phyloP scores from a whole-genome alignment of 441 rosid genomes.

The Jatropha multifida region DNA sequence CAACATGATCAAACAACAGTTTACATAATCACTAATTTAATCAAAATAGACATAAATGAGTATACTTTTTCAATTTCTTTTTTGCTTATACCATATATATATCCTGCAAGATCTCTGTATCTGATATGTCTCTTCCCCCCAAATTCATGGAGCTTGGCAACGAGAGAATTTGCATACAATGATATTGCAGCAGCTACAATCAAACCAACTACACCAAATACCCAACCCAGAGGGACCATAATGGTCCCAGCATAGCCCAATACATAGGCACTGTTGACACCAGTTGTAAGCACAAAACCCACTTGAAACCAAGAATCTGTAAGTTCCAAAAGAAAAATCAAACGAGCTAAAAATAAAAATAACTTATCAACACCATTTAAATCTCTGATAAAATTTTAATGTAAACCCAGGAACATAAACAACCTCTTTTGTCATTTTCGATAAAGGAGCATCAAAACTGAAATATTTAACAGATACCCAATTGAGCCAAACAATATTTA shows the following conservation, averaged over 20 bases:
- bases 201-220: conserved; percentile 69
- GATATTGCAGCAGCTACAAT: conserved; percentile 68
- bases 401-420: not conserved
- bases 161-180: conserved; percentile 70
- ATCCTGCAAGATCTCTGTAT: conserved; percentile 89
- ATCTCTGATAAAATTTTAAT: not conserved
- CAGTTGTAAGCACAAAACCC: conserved; percentile 80
- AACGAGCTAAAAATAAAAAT: conserved; percentile 11
- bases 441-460: not conserved
- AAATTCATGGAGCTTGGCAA: conserved; percentile 84
- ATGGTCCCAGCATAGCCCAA: conserved; percentile 88
- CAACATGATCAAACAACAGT: not conserved
- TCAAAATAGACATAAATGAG: not conserved
- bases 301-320: conserved; percentile 97
- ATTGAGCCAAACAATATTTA: not conserved
- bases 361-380: not conserved
- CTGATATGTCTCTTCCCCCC: conserved; percentile 94
- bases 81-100: conserved; percentile 56
- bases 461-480: not conserved
- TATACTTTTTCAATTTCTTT: not conserved
- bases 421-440: not conserved
- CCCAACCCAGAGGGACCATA: conserved; percentile 94
- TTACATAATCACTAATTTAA: not conserved
- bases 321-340: conserved; percentile 17
- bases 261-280: conserved; percentile 87